A percentile compares a stretch with the other conserved stretches of the same genome.
Conservation (phyloP, 2,329 filamentous ascomycete genomes). For the Fusarium guadeloupense region DNA sequence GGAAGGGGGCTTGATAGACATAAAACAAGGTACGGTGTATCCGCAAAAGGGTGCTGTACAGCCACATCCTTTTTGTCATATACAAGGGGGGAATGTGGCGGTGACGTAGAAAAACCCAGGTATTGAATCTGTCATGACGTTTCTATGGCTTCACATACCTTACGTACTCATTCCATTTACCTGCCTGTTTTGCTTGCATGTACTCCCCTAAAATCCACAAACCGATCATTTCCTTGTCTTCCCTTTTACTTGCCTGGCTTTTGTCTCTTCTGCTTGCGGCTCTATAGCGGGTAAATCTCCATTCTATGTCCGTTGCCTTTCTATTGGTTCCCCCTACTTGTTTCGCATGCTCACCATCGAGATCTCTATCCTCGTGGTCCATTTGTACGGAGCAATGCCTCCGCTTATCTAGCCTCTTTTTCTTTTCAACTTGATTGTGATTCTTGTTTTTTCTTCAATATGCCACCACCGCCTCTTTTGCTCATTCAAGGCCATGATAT, state of each 20-base stretch:
- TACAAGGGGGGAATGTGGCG: slow-evolving; percentile 22
- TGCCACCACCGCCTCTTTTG: slow-evolving; percentile 14
- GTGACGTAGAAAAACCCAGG: slow-evolving; percentile 31
- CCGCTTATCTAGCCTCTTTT: slow-evolving; percentile 1
- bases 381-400: slow-evolving; percentile 26
- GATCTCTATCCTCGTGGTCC: slow-evolving; percentile 27
- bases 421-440: background rate
- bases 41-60: no score
- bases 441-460: slow-evolving; percentile 21
- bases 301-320: background rate
- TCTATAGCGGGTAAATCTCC: background rate
- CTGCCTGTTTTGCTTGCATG: background rate
- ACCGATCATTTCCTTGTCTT: background rate
- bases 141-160: slow-evolving; percentile 2
- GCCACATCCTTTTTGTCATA: no score
- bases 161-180: background rate
- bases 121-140: slow-evolving; percentile 9
- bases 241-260: background rate
- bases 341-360: slow-evolving; percentile 25
- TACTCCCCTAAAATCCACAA: background rate
- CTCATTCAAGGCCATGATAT: slow-evolving; percentile 8
- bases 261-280: background rate
- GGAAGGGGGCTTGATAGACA: background rate
- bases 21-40: no score
- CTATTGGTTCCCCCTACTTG: slow-evolving; percentile 11